Percentiles rank a stretch among this genome's conserved stretches.
Evolutionary conservation across 75 land plant genomes (phyloP).

Genomic region (Pseudotsuga menziesii): DNA sequence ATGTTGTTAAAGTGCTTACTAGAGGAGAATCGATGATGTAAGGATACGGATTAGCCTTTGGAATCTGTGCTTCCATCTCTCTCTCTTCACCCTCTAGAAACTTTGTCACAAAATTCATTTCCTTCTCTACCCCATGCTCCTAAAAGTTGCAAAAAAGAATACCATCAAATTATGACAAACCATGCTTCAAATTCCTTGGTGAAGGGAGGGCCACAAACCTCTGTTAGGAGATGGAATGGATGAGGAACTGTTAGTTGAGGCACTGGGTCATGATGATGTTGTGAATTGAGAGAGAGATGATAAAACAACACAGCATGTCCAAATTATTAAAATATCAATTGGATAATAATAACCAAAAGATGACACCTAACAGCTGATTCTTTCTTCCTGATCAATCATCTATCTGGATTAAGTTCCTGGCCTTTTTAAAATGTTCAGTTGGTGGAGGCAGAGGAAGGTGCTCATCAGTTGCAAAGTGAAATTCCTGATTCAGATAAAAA

Average conservation of each 20-base stretch:
- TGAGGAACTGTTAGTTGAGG: conserved; percentile 54
- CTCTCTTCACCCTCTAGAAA: conserved; percentile 48
- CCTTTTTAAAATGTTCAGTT: conserved; percentile 75
- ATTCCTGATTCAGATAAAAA: conserved; percentile 35
- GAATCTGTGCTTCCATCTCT: conserved; percentile 64
- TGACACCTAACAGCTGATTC: no score
- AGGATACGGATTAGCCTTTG: conserved; percentile 86
- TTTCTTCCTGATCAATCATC: no score
- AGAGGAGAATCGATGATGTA: conserved; percentile 85
- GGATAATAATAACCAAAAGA: no score
- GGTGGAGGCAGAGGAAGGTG: conserved; percentile 37
- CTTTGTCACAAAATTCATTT: conserved; percentile 53
- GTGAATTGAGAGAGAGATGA: conserved; percentile 78
- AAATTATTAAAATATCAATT: no score
- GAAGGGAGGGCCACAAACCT: conserved; percentile 35
- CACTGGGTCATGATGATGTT: conserved; percentile 27
- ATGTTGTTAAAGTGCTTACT: conserved; percentile 21
- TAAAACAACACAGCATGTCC: neutral
- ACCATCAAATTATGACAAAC: no score
- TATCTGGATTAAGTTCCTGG: neutral
- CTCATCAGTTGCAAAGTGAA: conserved; percentile 84
- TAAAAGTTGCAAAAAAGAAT: conserved; percentile 10
- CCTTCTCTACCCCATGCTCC: conserved; percentile 84
- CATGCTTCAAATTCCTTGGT: no score
- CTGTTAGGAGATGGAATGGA: conserved; percentile 89